These are phyloP conservation scores for Barnettozyma salicaria DNA, from an alignment of 805 yeast genomes.

Conservation along the genomic window DNA sequence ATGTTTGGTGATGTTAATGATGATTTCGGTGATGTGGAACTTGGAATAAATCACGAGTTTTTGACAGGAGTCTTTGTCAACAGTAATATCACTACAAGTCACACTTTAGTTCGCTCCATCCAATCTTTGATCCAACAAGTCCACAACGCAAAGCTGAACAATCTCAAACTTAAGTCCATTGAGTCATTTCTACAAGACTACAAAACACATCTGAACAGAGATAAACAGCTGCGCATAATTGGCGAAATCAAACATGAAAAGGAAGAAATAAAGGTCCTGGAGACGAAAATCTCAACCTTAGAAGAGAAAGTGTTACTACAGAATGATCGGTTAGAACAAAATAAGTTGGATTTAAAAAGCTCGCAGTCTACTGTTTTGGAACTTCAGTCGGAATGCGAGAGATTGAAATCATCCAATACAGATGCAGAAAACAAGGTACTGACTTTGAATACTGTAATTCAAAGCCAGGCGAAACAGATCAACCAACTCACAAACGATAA, in stretches of 20 bases:
- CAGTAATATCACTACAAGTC: constrained; percentile 51
- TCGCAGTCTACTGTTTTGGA: not conserved
- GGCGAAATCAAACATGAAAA: constrained; percentile 2
- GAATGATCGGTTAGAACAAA: constrained; percentile 4
- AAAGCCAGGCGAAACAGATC: not conserved
- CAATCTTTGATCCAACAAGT: constrained; percentile 49
- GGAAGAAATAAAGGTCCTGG: not conserved
- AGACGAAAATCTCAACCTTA: not conserved
- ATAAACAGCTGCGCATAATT: constrained; percentile 4
- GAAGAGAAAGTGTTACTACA: not conserved
- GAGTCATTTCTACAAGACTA: constrained; percentile 50
- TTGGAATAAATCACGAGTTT: constrained; percentile 42
- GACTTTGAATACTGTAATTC: no score
- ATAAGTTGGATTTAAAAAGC: not conserved
- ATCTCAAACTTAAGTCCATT: constrained; percentile 46
- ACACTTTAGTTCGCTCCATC: constrained; percentile 50
- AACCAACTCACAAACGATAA: not conserved
- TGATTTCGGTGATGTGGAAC: constrained; percentile 43
- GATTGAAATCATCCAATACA: not conserved
- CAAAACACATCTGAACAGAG: constrained; percentile 20
- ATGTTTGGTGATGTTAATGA: constrained; percentile 52
- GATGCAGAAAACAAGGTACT: no score
- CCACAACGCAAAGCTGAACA: constrained; percentile 53
- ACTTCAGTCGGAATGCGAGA: not conserved
- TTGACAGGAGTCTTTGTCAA: constrained; percentile 54